Percentiles rank a stretch among this genome's conserved stretches.
Conservation (phyloP, 2,329 filamentous ascomycete genomes). For the Colletotrichum siamense region DNA sequence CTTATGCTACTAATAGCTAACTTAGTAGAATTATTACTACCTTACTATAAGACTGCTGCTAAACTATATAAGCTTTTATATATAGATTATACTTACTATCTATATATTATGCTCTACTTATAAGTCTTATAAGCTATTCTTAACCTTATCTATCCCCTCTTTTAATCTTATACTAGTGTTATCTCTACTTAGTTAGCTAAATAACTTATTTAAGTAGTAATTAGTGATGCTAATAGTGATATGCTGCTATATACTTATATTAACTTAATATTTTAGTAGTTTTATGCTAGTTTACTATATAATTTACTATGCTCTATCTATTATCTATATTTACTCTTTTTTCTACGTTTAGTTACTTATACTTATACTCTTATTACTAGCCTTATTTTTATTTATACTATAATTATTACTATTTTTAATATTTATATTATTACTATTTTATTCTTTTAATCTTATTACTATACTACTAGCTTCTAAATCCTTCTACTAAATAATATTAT, state of each 20-base stretch:
- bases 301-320: no score
- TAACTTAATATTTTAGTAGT: no score
- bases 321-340: not conserved
- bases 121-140: slow-evolving; percentile 1
- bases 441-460: no score
- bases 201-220: slow-evolving; percentile 10
- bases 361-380: no score
- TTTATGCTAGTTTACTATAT: no score
- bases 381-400: no score
- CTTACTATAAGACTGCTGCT: not conserved
- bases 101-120: slow-evolving; percentile 12
- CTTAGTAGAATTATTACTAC: no score
- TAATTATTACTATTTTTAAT: no score
- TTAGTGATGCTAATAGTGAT: slow-evolving; percentile 4
- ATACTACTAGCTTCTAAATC: not conserved
- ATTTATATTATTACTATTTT: no score
- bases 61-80: not conserved
- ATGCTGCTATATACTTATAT: not conserved
- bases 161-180: not conserved
- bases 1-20: no score
- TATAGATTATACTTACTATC: slow-evolving; percentile 19
- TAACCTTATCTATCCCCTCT: not conserved
- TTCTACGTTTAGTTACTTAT: not conserved
- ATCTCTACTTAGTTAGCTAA: not conserved
- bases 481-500: not conserved